Evolutionary conservation across 2,329 filamentous ascomycete species (phyloP).

Genomic region (Westerdykella ornata): DNA sequence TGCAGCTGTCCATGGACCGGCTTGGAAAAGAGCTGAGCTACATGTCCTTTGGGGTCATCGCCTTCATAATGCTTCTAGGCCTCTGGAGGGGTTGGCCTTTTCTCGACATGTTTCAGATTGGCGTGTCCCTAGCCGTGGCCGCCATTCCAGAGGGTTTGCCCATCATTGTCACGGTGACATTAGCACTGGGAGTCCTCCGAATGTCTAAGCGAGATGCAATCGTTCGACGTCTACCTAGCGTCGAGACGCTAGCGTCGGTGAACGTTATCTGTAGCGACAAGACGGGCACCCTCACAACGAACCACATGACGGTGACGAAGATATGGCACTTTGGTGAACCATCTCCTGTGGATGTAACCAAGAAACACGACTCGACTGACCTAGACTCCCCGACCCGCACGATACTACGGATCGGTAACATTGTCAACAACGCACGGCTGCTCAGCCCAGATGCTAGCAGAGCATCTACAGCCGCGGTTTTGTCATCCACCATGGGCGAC

Average conservation of each 20-base stretch:
- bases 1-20: conserved; percentile 96
- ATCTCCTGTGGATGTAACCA: conserved; percentile 51
- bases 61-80: conserved; percentile 83
- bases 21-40: conserved; percentile 94
- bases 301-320: conserved; percentile 96
- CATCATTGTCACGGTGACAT: conserved; percentile 95
- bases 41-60: conserved; percentile 92
- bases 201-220: conserved; percentile 97
- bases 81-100: conserved; percentile 82
- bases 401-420: conserved; percentile 86
- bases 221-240: conserved; percentile 89
- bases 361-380: conserved; percentile 47
- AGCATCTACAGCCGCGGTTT: conserved; percentile 67
- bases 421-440: conserved; percentile 88
- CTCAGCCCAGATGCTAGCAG: conserved; percentile 65
- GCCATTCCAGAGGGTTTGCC: conserved; percentile 93
- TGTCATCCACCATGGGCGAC: conserved; percentile 73
- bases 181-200: conserved; percentile 87
- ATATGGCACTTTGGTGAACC: conserved; percentile 84
- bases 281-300: conserved; percentile 91
- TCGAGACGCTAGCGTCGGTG: conserved; percentile 95
- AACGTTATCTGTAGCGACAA: conserved; percentile 99
- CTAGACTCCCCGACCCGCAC: conserved; percentile 69
- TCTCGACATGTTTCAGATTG: conserved; percentile 95
- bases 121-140: conserved; percentile 90